phyloP scores from a whole-genome alignment of 208 protist genomes.

The Crithidia brevicula region DNA sequence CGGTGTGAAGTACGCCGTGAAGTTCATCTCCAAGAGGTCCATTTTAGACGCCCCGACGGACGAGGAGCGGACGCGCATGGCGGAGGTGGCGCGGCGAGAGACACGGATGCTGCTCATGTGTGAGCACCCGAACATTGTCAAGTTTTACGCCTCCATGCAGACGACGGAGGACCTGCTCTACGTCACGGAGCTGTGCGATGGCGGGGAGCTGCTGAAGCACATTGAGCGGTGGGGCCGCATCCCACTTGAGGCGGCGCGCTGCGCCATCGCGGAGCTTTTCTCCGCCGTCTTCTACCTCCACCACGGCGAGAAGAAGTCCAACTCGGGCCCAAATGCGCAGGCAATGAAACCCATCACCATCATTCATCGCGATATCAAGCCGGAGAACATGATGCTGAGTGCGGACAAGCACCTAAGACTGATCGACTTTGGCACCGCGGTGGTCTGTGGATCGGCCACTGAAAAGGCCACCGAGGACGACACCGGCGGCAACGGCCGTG shows the following conservation, averaged over 20 bases:
- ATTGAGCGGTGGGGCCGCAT: constrained; percentile 65
- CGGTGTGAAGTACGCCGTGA: constrained; percentile 74
- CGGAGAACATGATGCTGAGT: constrained; percentile 96
- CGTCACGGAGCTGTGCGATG: constrained; percentile 86
- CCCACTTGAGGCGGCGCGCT: constrained; percentile 81
- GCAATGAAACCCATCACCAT: constrained; percentile 63
- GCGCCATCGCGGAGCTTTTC: constrained; percentile 94
- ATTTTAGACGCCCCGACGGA: constrained; percentile 89
- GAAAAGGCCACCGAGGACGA: constrained; percentile 72
- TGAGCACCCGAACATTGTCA: constrained; percentile 88
- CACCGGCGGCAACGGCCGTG: constrained; percentile 50
- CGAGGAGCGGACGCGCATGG: constrained; percentile 85
- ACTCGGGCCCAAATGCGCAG: constrained; percentile 11
- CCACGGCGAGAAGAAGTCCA: constrained; percentile 69
- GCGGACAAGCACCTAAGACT: constrained; percentile 93
- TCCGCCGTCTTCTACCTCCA: constrained; percentile 97
- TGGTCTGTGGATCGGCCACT: constrained; percentile 71
- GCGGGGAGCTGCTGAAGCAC: constrained; percentile 80
- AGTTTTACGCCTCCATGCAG: constrained; percentile 85
- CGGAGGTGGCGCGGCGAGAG: constrained; percentile 83
- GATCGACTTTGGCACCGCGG: constrained; percentile 96
- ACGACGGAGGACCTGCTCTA: constrained; percentile 85
- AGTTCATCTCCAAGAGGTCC: constrained; percentile 83
- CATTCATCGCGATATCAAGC: constrained; percentile 96
- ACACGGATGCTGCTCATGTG: constrained; percentile 88